phyloP scores from a whole-genome alignment of 169 alveolate genomes.

The Plasmodium knowlesi region DNA sequence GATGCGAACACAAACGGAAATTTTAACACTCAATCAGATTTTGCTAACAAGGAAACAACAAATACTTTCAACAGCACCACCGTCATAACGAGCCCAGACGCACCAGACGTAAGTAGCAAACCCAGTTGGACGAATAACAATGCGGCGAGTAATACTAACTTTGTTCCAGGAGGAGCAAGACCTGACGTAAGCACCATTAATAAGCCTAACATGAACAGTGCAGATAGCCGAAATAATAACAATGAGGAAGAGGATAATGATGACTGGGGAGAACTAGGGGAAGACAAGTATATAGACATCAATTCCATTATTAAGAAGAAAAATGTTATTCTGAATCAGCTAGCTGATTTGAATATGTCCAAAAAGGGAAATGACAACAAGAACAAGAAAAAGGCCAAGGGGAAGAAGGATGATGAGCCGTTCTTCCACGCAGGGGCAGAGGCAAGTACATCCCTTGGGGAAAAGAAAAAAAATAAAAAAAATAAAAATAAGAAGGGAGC shows the following conservation, averaged over 20 bases:
- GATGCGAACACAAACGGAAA: conserved; percentile 10
- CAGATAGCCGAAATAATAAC: not conserved
- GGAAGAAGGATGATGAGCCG: conserved; percentile 19
- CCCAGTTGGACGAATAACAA: not conserved
- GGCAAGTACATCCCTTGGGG: not conserved
- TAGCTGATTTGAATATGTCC: conserved; percentile 51
- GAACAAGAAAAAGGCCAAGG: conserved; percentile 51
- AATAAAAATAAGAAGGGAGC: conserved; percentile 43
- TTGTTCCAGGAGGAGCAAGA: not conserved
- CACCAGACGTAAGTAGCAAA: not conserved
- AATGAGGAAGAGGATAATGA: conserved; percentile 61
- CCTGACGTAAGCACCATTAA: not conserved
- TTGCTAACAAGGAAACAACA: not conserved
- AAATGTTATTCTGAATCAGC: conserved; percentile 54
- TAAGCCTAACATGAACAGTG: not conserved
- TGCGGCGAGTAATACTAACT: not conserved
- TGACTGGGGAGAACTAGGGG: conserved; percentile 74
- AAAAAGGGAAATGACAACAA: conserved; percentile 62
- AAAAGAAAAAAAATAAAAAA: conserved; percentile 52
- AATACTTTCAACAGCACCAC: not conserved
- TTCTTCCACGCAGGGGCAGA: not conserved
- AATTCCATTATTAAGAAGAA: conserved; percentile 56
- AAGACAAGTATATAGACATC: conserved; percentile 59
- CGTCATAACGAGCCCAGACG: not conserved
- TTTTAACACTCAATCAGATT: conserved; percentile 11